Base-by-base conservation (phyloP, 2,329 filamentous ascomycete genomes). In the Ilyonectria destructans region DNA sequence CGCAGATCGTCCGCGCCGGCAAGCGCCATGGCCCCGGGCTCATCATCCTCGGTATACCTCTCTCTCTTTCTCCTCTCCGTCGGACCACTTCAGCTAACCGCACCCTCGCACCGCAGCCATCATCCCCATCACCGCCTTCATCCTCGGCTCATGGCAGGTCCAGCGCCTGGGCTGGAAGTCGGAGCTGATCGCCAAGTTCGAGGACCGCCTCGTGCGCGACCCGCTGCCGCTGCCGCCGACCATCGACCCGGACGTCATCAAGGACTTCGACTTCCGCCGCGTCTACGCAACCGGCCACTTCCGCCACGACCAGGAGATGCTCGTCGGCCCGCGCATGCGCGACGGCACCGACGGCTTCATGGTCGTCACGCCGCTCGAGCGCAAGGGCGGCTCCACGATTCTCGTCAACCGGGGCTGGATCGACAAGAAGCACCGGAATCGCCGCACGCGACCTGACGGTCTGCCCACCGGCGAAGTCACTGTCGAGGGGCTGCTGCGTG, bases 341-440 rank as follows among this genome's bases (percentile, higher is more conserved):
- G 96, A 99, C 70, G 96, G 96, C 13, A 89, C 96, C 77, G 92
- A 97, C 78, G 96, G 96, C 2, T 99, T 91, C 82, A 89, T 97
- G 76, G 96, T 99, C 43, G 85, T 99, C 26, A 99, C 96, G 51
- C 96, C 96, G 21, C 85, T 99, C 6, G 95, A 98, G 82, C 86
- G 95, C 58, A 85, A 86, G 2, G 86, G 83, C 9, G 86, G 84
- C 59, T 91, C 89, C 45, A 96, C 93, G 6, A 91, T 99, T 31
- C 83, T 99, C 58, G 92, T 98, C 12, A 96, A 95, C 81, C 84
- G 96, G 51, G 96, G 96, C 0, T 99, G 96, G 96, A 96, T 99
- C 69, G 86, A 89, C 51, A 96, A 94, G 85, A 91, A 91, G 73
- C 86, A 92, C 75, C 88, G 88, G 62, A 82, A 88, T 67, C 92